These are phyloP conservation scores for Suhomyces sp. DNA, from an alignment of 805 yeast species.

Conservation along the genomic window DNA sequence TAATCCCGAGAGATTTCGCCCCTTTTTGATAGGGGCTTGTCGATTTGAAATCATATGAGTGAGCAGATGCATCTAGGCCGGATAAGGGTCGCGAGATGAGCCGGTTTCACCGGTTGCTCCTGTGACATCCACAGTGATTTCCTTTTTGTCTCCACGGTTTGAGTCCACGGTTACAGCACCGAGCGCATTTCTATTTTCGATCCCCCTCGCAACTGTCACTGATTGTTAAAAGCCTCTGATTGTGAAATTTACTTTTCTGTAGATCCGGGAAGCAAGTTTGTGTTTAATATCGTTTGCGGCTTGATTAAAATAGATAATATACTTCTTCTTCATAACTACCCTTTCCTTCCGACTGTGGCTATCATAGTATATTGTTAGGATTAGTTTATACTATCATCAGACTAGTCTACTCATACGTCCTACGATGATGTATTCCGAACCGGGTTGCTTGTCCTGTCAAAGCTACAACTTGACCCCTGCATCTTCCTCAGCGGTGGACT, in stretches of 20 bases:
- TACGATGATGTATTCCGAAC: background rate
- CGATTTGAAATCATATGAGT: background rate
- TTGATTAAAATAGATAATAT: background rate
- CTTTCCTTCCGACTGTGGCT: background rate
- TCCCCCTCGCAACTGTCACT: background rate
- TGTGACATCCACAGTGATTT: background rate
- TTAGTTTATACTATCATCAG: too few species aligned
- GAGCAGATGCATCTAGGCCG: background rate
- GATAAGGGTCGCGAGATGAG: background rate
- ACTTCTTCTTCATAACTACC: background rate
- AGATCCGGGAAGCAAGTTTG: background rate
- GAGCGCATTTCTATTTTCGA: background rate
- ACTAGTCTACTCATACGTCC: background rate
- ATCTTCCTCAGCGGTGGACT: slow-evolving; percentile 1
- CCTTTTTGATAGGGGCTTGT: slow-evolving; percentile 5
- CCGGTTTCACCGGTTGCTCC: background rate
- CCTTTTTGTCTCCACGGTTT: background rate
- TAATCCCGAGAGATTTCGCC: background rate
- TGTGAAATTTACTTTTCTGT: background rate
- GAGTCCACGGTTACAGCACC: background rate
- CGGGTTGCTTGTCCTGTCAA: background rate
- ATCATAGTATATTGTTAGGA: background rate
- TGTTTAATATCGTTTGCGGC: background rate
- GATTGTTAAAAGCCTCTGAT: background rate
- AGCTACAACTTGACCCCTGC: background rate